A percentile compares a stretch with the other conserved stretches of the same genome.
phyloP scores from a whole-genome alignment of 352 stramenopile species.

The Globisporangium sylvaticum region DNA sequence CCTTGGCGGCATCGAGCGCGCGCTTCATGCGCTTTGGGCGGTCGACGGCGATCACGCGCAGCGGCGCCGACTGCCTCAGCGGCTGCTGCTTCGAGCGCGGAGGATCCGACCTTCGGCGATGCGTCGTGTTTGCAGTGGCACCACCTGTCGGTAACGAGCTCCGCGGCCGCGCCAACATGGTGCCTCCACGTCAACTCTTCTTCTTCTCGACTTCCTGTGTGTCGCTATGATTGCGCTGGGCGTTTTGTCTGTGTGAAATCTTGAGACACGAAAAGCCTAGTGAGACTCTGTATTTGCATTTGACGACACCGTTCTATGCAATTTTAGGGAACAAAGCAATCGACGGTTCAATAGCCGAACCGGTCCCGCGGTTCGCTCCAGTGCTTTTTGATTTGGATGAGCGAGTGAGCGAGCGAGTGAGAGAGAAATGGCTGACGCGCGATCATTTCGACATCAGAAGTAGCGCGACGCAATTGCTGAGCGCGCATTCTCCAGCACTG shows the following conservation, averaged over 20 bases:
- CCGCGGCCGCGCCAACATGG: neutral
- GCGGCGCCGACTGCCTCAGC: neutral
- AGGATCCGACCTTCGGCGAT: neutral
- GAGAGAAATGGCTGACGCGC: conserved; percentile 8
- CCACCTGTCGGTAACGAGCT: neutral
- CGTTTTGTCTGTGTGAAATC: conserved; percentile 1
- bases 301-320: neutral
- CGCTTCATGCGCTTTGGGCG: conserved; percentile 23
- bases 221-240: neutral
- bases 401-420: neutral
- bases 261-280: neutral
- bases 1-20: conserved; percentile 12
- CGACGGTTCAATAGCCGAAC: neutral
- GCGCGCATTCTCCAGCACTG: neutral
- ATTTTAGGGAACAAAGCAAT: neutral
- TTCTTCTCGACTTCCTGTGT: neutral
- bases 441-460: neutral
- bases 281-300: neutral
- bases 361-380: neutral
- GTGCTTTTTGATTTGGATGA: conserved; percentile 1
- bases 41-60: conserved; percentile 47
- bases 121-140: neutral
- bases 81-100: neutral
- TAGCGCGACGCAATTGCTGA: neutral
- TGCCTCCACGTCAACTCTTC: neutral